phyloP scores from a whole-genome alignment of 805 yeast species.

The Ogataea siamensis region DNA sequence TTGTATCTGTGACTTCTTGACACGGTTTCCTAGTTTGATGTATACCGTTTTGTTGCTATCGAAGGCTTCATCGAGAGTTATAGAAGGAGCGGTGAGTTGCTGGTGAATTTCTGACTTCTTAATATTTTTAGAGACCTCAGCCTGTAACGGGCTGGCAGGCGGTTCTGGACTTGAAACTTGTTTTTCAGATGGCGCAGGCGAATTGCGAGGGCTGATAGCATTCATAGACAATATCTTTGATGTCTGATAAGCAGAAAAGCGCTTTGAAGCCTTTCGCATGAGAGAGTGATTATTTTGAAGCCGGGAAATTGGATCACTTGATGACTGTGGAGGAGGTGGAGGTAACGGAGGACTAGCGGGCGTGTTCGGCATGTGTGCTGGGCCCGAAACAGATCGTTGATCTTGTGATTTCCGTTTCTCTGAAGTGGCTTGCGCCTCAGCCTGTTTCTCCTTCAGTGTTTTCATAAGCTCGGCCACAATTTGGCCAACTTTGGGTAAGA shows the following conservation, averaged over 20 bases:
- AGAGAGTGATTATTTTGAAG: constrained; percentile 80
- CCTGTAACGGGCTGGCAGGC: constrained; percentile 28
- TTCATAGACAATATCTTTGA: constrained; percentile 32
- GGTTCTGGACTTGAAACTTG: constrained; percentile 8
- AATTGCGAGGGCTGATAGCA: constrained; percentile 13
- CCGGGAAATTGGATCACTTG: constrained; percentile 64
- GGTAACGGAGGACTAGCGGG: constrained; percentile 5
- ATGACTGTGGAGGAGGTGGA: constrained; percentile 6
- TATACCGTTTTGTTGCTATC: constrained; percentile 34
- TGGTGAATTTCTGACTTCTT: constrained; percentile 27
- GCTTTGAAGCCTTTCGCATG: constrained; percentile 88
- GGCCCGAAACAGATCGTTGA: constrained; percentile 29
- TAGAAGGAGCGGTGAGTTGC: constrained; percentile 18
- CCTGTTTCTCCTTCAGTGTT: constrained; percentile 78
- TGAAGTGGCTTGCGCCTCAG: constrained; percentile 30
- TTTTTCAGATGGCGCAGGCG: constrained; percentile 17
- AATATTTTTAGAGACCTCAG: constrained; percentile 25
- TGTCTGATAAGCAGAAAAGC: constrained; percentile 87
- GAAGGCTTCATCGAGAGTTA: constrained; percentile 3
- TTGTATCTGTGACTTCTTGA: constrained; percentile 50
- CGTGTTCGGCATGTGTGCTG: constrained; percentile 17
- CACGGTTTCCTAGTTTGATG: constrained; percentile 49
- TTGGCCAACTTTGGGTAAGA: constrained; percentile 79
- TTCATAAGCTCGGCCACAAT: constrained; percentile 79
- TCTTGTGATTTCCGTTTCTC: constrained; percentile 18